These are phyloP conservation scores for Pestalotiopsis sp. DNA, from an alignment of 2,329 filamentous ascomycete genomes.

Conservation along the genomic window DNA sequence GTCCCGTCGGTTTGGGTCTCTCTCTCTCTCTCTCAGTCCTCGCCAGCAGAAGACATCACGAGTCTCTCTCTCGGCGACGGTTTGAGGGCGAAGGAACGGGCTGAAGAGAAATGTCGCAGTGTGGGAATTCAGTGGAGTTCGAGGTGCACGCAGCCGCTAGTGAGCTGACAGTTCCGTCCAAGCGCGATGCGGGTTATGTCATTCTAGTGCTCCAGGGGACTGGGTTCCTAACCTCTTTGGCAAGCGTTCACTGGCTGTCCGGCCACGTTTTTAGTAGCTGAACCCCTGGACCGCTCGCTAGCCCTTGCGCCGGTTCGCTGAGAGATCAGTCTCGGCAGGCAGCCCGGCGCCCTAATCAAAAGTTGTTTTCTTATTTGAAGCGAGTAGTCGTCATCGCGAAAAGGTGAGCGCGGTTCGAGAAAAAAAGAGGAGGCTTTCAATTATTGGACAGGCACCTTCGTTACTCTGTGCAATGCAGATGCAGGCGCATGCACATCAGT, in stretches of 20 bases:
- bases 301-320: neutral
- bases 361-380: neutral
- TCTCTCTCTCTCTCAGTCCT: neutral
- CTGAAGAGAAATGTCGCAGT: constrained; percentile 7
- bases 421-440: neutral
- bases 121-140: constrained; percentile 4
- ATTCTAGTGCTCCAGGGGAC: neutral
- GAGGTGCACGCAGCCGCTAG: constrained; percentile 6
- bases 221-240: neutral
- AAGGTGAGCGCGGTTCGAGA: neutral
- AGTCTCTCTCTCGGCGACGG: neutral
- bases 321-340: neutral
- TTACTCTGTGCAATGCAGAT: neutral
- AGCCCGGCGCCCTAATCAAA: neutral
- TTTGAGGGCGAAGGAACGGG: neutral
- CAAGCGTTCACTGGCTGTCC: neutral
- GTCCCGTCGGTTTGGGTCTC: neutral
- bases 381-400: neutral
- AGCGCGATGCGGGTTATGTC: constrained; percentile 3
- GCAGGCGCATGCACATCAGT: neutral
- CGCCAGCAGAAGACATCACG: neutral
- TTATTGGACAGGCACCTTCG: neutral
- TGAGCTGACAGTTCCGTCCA: constrained; percentile 6
- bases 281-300: neutral
- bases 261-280: neutral